Percentiles rank a stretch among this genome's conserved stretches.
Conservation (phyloP, 169 alveolate genomes). For the Babesia sp. region DNA sequence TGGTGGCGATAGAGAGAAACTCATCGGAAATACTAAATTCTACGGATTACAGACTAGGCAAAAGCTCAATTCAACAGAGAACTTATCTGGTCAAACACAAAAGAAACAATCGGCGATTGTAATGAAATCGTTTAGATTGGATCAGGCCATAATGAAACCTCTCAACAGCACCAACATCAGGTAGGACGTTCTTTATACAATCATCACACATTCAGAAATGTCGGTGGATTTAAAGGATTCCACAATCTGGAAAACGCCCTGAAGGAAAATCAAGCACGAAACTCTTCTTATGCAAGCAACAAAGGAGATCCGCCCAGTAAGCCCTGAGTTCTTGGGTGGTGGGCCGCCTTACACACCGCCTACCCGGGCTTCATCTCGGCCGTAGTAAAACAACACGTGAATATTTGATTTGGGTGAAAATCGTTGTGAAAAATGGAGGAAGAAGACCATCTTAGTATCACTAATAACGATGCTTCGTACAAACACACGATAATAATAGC, state of each 20-base stretch:
- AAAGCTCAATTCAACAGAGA: not conserved
- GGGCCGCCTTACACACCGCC: slow-evolving; percentile 11
- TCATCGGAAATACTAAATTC: not conserved
- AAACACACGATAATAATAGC: slow-evolving; percentile 26
- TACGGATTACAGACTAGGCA: not conserved
- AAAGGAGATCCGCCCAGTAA: not conserved
- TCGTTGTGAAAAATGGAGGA: slow-evolving; percentile 27
- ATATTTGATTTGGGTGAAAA: not conserved
- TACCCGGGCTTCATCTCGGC: not conserved
- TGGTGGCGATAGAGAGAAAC: slow-evolving; percentile 2
- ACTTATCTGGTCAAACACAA: not conserved
- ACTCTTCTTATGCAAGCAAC: not conserved
- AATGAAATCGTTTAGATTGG: slow-evolving; percentile 64
- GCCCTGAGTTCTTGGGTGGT: not conserved
- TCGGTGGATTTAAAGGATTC: slow-evolving; percentile 65
- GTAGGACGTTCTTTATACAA: slow-evolving; percentile 7
- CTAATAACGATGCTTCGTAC: slow-evolving; percentile 15
- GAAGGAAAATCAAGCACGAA: not conserved
- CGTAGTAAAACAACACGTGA: not conserved
- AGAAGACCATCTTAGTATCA: not conserved
- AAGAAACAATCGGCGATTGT: slow-evolving; percentile 40
- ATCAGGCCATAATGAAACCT: slow-evolving; percentile 52
- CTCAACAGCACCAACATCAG: slow-evolving; percentile 56
- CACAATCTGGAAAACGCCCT: slow-evolving; percentile 31
- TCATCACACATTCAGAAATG: slow-evolving; percentile 15